Evolutionary conservation across 164 flowering plant species (phyloP).

Genomic region (Amborella trichopoda): DNA sequence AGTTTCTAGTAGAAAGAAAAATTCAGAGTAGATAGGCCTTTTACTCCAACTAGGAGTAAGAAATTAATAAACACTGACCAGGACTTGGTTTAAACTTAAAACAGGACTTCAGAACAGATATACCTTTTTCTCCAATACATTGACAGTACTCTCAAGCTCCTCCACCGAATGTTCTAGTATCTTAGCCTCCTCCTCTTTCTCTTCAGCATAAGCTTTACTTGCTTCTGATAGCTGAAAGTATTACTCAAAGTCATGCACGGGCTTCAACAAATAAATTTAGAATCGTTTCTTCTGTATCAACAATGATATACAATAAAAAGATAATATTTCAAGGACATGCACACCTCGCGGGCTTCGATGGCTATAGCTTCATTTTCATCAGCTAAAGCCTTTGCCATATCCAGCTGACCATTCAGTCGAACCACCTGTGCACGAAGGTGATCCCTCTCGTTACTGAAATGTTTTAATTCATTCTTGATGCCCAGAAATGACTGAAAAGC

Average conservation of each 20-base stretch:
- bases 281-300: too few relatives aligned
- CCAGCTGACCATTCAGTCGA: conserved; percentile 45
- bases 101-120: too few relatives aligned
- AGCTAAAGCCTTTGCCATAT: conserved; percentile 55
- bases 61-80: too few relatives aligned
- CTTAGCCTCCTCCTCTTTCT: conserved; percentile 87
- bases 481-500: conserved; percentile 22
- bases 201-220: conserved; percentile 69
- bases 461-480: conserved; percentile 29
- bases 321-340: too few relatives aligned
- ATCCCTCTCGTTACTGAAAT: conserved; percentile 39
- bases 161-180: conserved; percentile 75
- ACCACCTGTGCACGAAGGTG: conserved; percentile 35
- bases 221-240: conserved; percentile 53
- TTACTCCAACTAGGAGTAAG: too few relatives aligned
- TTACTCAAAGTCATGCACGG: too few relatives aligned
- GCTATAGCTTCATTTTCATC: conserved; percentile 90
- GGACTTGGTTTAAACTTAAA: too few relatives aligned
- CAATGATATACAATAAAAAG: too few relatives aligned
- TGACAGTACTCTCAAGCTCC: conserved; percentile 78
- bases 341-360: conserved; percentile 79
- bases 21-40: neutral
- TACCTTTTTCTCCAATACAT: conserved; percentile 80
- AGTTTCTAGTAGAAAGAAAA: neutral
- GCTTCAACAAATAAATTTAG: too few relatives aligned